Conservation (phyloP, 2,329 filamentous ascomycete genomes). For the Botrytis paeoniae region DNA sequence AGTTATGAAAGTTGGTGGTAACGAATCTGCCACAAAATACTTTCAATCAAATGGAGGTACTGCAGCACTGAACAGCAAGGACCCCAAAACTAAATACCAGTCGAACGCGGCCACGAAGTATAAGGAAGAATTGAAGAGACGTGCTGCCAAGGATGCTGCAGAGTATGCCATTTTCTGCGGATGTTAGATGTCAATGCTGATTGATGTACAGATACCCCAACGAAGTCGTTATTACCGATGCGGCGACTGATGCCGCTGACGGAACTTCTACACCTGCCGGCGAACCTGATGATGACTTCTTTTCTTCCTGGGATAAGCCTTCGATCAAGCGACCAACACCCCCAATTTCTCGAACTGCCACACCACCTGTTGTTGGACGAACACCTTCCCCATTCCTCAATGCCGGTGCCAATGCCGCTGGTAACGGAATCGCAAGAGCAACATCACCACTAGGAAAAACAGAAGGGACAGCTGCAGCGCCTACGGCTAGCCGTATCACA, state of each 20-base stretch:
- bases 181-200: slow-evolving; percentile 26
- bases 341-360: slow-evolving; percentile 83
- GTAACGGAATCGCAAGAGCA: slow-evolving; percentile 71
- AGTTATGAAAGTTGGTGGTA: slow-evolving; percentile 96
- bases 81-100: slow-evolving; percentile 94
- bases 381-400: slow-evolving; percentile 89
- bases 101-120: slow-evolving; percentile 93
- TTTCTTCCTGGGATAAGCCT: slow-evolving; percentile 98
- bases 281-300: slow-evolving; percentile 89
- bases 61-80: slow-evolving; percentile 91
- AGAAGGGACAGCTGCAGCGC: slow-evolving; percentile 50
- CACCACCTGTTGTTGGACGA: slow-evolving; percentile 75
- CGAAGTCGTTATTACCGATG: slow-evolving; percentile 82
- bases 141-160: slow-evolving; percentile 77
- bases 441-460: slow-evolving; percentile 75
- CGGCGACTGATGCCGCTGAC: slow-evolving; percentile 56
- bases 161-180: slow-evolving; percentile 56
- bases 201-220: slow-evolving; percentile 65
- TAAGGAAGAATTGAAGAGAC: slow-evolving; percentile 90
- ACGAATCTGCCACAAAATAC: slow-evolving; percentile 96
- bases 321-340: slow-evolving; percentile 95
- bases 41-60: slow-evolving; percentile 96
- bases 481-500: slow-evolving; percentile 68
- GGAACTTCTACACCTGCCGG: slow-evolving; percentile 73
- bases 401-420: slow-evolving; percentile 61